Evolutionary conservation across 257 asterid genomes (phyloP), one percentile per base, ranked within the genome.

Genomic region (Nicotiana obtusifolia): DNA sequence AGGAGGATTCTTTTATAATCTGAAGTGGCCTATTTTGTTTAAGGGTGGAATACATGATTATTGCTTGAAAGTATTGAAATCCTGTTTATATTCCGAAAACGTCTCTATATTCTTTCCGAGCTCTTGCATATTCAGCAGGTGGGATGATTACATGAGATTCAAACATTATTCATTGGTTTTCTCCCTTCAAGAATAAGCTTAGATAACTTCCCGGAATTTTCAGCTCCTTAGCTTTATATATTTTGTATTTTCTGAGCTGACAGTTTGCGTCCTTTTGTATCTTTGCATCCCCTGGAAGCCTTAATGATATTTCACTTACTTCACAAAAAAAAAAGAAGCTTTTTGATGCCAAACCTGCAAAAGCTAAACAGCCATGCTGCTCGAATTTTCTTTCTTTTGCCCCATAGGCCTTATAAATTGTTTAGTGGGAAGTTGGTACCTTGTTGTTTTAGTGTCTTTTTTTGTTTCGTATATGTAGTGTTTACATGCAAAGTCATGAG

Each of bases 151-250:
- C 35, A 64, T 15, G 37, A 64, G n/a, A 11, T 64, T 64, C 37
- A 26, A 62, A 64, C 37, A 24, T 64, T 26, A 26, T 64, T 64
- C 68, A 64, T 13, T 64, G 19, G 1, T 62, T 24, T 24, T 62
- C 28, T 10, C n/a, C 10, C 28, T 64, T 2, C 13, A 2, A 20
- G 66, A 61, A 61, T 61, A 61, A 10, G 66, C 66, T 61, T 37
- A 7, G 10, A 37, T 37, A 10, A 37, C 47, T 37, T 37, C 47
- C 31, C 22, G 56, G 30, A n/a, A 37, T 26, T 69, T 16, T n/a
- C 77, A 69, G 77, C 77, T 69, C 77, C 57, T 20, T 20, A 37
- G 77, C 56, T 37, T 68, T 68, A 68, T 68, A 68, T 35, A n/a
- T 35, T 35, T 37, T n/a, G 11, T 11, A 37, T n/a, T 37, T 10